Conservation (phyloP, 768 basidiomycete genomes). For the Leccinum longicurvipes region DNA sequence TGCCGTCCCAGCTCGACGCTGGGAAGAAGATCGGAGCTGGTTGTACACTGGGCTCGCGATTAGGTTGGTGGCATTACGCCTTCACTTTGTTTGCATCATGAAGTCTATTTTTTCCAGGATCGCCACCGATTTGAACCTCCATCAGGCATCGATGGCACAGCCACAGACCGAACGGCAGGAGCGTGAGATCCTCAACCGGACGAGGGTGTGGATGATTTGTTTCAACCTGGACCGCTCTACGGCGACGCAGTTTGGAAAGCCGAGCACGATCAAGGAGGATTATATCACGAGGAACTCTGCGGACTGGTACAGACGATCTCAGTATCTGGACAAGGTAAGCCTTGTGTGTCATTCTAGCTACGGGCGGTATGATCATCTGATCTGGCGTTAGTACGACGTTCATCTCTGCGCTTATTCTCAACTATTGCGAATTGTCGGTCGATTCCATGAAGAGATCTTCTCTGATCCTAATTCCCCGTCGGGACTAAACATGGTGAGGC, state of each 20-base stretch:
- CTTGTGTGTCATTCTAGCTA: conserved; percentile 5
- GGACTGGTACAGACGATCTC: conserved; percentile 73
- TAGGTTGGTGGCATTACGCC: conserved; percentile 39
- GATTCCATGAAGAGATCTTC: conserved; percentile 76
- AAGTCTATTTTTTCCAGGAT: conserved; percentile 42
- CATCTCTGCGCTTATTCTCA: conserved; percentile 73
- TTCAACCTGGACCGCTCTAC: conserved; percentile 87
- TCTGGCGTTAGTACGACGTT: conserved; percentile 55
- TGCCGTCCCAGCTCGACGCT: conserved; percentile 72
- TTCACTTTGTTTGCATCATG: background rate
- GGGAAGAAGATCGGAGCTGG: conserved; percentile 93
- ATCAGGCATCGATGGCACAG: conserved; percentile 57
- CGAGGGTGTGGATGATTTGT: conserved; percentile 88
- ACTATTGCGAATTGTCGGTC: conserved; percentile 64
- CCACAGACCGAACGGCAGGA: conserved; percentile 73
- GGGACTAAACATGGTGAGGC: conserved; percentile 62
- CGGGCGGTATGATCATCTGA: background rate
- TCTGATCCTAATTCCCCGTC: conserved; percentile 64
- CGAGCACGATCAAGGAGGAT: conserved; percentile 84
- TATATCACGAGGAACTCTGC: conserved; percentile 67
- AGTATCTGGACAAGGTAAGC: conserved; percentile 53
- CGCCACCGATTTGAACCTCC: conserved; percentile 86
- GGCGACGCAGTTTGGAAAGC: conserved; percentile 87
- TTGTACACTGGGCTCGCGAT: conserved; percentile 85
- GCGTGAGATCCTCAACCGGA: conserved; percentile 80